Conservation (phyloP, 2,329 filamentous ascomycete species). For the Podosphaera fusca region DNA sequence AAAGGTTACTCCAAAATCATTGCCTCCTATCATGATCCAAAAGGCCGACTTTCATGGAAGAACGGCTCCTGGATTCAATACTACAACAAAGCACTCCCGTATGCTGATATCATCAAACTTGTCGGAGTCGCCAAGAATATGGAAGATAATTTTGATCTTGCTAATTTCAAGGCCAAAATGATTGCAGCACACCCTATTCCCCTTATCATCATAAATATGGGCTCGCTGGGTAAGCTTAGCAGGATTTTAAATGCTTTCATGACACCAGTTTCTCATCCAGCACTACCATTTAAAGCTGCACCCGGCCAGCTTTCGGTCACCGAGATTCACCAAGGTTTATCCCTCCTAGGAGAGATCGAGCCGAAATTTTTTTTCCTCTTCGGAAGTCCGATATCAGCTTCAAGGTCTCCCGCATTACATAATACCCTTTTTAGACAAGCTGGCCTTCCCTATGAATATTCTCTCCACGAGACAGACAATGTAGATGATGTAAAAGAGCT, state of each 20-base stretch:
- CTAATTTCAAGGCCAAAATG: constrained; percentile 60
- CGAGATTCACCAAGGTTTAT: constrained; percentile 61
- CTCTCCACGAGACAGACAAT: constrained; percentile 47
- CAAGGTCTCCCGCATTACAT: constrained; percentile 71
- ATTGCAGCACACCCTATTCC: constrained; percentile 46
- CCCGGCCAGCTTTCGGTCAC: constrained; percentile 79
- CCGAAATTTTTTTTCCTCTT: constrained; percentile 67
- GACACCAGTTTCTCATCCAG: constrained; percentile 79
- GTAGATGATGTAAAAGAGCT: constrained; percentile 36
- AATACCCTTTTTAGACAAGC: constrained; percentile 57
- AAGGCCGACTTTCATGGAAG: constrained; percentile 58
- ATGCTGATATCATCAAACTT: constrained; percentile 85
- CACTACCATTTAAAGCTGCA: constrained; percentile 76
- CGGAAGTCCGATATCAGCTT: constrained; percentile 61
- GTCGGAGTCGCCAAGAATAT: constrained; percentile 56
- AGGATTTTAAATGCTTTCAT: constrained; percentile 80
- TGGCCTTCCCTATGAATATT: constrained; percentile 72
- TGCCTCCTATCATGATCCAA: constrained; percentile 82
- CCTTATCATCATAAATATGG: constrained; percentile 93
- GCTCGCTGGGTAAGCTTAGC: constrained; percentile 62
- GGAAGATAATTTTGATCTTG: constrained; percentile 71
- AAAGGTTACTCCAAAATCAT: constrained; percentile 64
- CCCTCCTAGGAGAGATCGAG: constrained; percentile 57
- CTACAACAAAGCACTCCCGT: constrained; percentile 76
- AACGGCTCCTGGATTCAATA: constrained; percentile 80